These are phyloP conservation scores for Alnus rubra DNA, from an alignment of 306 rosid genomes.

Conservation along the genomic window DNA sequence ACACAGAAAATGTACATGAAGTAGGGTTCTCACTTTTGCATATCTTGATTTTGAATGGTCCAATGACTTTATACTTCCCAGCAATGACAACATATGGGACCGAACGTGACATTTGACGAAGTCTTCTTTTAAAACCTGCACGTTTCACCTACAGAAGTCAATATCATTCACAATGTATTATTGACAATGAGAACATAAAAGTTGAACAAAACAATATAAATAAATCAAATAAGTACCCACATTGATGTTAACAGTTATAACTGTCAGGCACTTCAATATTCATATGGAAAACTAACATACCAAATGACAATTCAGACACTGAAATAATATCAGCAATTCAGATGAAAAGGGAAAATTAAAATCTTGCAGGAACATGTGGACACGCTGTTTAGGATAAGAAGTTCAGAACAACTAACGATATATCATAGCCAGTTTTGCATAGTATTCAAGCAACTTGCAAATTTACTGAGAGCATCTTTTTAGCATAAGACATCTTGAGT, in stretches of 20 bases:
- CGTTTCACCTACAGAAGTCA: slow-evolving; percentile 21
- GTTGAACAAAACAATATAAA: neutral
- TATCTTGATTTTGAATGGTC: slow-evolving; percentile 42
- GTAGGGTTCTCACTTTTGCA: slow-evolving; percentile 64
- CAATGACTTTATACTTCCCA: slow-evolving; percentile 36
- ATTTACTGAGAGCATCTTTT: neutral
- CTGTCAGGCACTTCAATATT: neutral
- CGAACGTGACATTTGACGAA: slow-evolving; percentile 72
- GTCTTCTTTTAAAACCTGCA: slow-evolving; percentile 80
- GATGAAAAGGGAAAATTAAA: neutral
- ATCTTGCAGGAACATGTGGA: neutral
- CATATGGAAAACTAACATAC: neutral
- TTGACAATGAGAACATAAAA: slow-evolving; percentile 3
- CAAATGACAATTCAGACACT: neutral
- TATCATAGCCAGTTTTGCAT: neutral
- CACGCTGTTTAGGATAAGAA: neutral
- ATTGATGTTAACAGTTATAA: neutral
- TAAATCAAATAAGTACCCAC: neutral
- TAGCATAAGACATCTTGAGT: neutral
- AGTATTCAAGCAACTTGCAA: neutral
- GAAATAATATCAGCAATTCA: neutral
- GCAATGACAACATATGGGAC: slow-evolving; percentile 55
- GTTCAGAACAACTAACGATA: neutral
- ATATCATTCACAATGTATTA: neutral
- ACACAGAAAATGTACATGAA: slow-evolving; percentile 4